Evolutionary conservation across 257 asterid genomes (phyloP).

Genomic region (Gardenia jasminoides): DNA sequence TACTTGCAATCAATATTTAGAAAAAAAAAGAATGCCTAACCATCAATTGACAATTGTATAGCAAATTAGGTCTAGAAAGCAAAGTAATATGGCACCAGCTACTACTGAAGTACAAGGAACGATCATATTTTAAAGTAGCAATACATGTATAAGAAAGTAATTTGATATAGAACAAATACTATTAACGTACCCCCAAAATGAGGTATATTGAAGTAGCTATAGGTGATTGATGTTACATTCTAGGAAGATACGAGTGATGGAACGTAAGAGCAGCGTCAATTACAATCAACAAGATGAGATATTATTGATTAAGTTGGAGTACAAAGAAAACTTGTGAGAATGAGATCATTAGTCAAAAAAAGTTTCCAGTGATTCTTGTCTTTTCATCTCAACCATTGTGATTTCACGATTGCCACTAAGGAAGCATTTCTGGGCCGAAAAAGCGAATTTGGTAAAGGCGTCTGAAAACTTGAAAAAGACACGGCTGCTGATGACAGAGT

Average conservation of each 20-base stretch:
- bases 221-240: neutral
- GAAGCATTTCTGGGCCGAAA: too few species aligned
- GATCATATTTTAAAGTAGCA: neutral
- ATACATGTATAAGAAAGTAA: neutral
- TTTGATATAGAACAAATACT: neutral
- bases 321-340: neutral
- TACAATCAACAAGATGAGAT: neutral
- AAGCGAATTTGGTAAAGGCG: too few species aligned
- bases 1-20: too few species aligned
- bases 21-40: too few species aligned
- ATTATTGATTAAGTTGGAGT: neutral
- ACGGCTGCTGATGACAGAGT: slow-evolving; percentile 1
- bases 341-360: neutral
- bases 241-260: neutral
- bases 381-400: slow-evolving; percentile 5
- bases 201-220: neutral
- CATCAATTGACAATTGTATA: too few species aligned
- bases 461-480: neutral
- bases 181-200: neutral
- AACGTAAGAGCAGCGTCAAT: neutral
- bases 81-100: neutral
- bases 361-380: slow-evolving; percentile 6
- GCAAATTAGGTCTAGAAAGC: neutral
- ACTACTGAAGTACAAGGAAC: neutral
- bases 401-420: too few species aligned